Base-by-base conservation (phyloP, 2,329 filamentous ascomycete genomes). In the Botrytis cinerea region DNA sequence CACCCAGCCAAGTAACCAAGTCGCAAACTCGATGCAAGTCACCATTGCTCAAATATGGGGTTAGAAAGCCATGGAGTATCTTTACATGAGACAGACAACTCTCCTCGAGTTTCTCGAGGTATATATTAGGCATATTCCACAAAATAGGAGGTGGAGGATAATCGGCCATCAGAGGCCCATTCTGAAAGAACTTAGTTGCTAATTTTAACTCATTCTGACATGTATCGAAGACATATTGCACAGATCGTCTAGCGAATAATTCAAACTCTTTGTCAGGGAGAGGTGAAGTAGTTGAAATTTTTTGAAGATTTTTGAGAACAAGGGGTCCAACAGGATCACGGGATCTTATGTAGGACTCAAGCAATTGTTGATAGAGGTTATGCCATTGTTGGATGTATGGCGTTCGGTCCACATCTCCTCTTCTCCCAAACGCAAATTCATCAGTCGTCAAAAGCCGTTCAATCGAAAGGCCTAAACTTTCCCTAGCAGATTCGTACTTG, bases 381-480 rank as follows among this genome's bases (percentile, higher is more conserved):
- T 79, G 88, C 89, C 78, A 89, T 88, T 90, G 84, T 40, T 89
- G 87, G 9, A 87, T 86, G 71, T 90, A 90, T 51, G 88, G 83
- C 5, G 89, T 87, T 25, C 87, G 83, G 2, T 89, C 86, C 18
- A 88, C 89, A 78, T 90, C 84, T 80, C 91, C 91, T 77, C 25
- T 70, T 40, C 54, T 61, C 25, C 92, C 90, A 14, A 90, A 91
- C 60, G 78, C 76, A 69, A 80, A 81, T 38, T 80, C 77, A 25
- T 74, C 66, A 62, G 75, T 78, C 28, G 75, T 79, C 57, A 81
- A 69, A 40, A 93, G 85, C 71, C 87, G 85, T 80, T 92, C 91
- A 71, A 93, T 82, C 75, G 91, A 89, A 5, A 88, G 85, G 2
- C 91, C 91, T 62, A 81, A 76, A 59, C 76, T 76, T 12, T 88